Conservation (phyloP, 805 yeast genomes). For the Candida michaelii region DNA sequence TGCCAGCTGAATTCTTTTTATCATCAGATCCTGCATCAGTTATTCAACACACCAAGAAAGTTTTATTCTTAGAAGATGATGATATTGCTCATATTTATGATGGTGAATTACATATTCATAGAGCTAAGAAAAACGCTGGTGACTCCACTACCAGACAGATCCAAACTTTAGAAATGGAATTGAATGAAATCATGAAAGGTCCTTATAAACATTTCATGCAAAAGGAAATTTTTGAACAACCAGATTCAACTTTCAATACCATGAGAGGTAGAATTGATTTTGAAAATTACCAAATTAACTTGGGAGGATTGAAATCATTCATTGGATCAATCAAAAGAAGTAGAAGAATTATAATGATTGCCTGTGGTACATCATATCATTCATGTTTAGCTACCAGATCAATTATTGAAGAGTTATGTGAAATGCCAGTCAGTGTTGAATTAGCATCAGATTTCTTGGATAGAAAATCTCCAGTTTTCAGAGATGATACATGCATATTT, state of each 20-base stretch:
- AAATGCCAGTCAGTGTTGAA: constrained; percentile 89
- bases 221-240: constrained; percentile 98
- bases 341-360: constrained; percentile 95
- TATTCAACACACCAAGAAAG: constrained; percentile 95
- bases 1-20: constrained; percentile 92
- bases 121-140: constrained; percentile 79
- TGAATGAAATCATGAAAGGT: constrained; percentile 98
- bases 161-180: constrained; percentile 94
- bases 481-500: constrained; percentile 96
- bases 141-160: constrained; percentile 94
- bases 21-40: constrained; percentile 98
- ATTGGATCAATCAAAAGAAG: constrained; percentile 89
- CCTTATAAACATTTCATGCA: constrained; percentile 96
- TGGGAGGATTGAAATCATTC: constrained; percentile 88
- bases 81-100: constrained; percentile 98
- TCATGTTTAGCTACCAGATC: constrained; percentile 97
- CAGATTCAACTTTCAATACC: constrained; percentile 96
- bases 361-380: constrained; percentile 99
- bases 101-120: constrained; percentile 97
- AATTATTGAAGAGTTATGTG: constrained; percentile 93
- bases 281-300: constrained; percentile 67
- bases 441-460: constrained; percentile 94
- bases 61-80: constrained; percentile 92
- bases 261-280: constrained; percentile 99
- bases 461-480: constrained; percentile 92